Evolutionary conservation across 2,329 filamentous ascomycete genomes (phyloP).

Genomic region (Pseudogymnoascus sp.): DNA sequence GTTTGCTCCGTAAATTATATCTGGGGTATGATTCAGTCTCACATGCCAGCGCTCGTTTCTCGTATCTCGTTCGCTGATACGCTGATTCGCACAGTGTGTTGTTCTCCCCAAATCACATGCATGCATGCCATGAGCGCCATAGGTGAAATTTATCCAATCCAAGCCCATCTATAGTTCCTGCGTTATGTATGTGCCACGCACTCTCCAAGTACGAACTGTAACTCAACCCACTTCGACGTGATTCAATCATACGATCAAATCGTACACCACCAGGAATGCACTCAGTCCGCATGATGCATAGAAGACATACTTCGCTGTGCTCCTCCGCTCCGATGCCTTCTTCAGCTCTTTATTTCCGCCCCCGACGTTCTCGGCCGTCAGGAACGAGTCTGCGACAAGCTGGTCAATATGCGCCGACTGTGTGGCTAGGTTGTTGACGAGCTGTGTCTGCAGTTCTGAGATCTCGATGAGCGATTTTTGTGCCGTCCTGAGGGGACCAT

Average conservation of each 20-base stretch:
- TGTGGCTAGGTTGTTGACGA: constrained; percentile 74
- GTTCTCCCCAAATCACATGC: neutral
- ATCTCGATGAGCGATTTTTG: constrained; percentile 91
- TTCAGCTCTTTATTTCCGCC: constrained; percentile 88
- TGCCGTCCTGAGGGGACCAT: constrained; percentile 51
- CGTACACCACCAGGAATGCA: constrained; percentile 67
- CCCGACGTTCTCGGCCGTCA: constrained; percentile 77
- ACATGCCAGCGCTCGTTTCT: neutral
- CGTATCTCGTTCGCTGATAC: neutral
- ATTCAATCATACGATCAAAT: constrained; percentile 49
- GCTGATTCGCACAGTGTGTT: neutral
- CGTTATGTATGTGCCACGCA: neutral
- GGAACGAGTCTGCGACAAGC: constrained; percentile 72
- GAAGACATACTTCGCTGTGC: constrained; percentile 69
- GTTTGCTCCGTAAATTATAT: neutral
- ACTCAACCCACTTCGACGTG: neutral
- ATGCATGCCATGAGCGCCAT: neutral
- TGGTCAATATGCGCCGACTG: constrained; percentile 87
- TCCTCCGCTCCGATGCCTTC: constrained; percentile 63
- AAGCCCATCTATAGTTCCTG: neutral
- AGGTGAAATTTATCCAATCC: neutral
- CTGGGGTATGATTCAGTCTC: neutral
- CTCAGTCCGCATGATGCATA: constrained; percentile 72
- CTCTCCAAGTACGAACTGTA: neutral
- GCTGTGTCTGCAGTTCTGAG: constrained; percentile 79